Evolutionary conservation across 2,329 filamentous ascomycete species (phyloP).

Genomic region (Sarocladium brachiariae): DNA sequence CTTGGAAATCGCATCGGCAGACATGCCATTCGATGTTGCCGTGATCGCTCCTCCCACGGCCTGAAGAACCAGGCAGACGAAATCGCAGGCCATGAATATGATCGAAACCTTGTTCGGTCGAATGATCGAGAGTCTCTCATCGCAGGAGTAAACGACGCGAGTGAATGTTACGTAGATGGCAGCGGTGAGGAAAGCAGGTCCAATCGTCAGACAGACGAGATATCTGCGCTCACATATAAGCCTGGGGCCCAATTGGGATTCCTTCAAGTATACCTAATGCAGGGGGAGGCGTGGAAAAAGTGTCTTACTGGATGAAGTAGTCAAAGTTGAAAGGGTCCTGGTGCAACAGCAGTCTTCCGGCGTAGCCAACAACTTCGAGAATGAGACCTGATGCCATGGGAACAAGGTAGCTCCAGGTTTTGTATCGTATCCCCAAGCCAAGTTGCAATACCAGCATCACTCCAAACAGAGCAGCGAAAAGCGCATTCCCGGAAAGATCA

Average conservation of each 20-base stretch:
- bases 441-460: constrained; percentile 35
- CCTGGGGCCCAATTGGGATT: too few species aligned
- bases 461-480: constrained; percentile 32
- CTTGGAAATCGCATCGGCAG: constrained; percentile 16
- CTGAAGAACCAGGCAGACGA: constrained; percentile 43
- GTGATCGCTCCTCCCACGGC: constrained; percentile 41
- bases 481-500: constrained; percentile 18
- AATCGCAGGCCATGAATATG: constrained; percentile 39
- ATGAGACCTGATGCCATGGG: constrained; percentile 45
- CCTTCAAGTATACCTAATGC: too few species aligned
- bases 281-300: too few species aligned
- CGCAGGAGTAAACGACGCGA: constrained; percentile 37
- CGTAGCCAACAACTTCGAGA: constrained; percentile 53
- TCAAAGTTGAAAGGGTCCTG: constrained; percentile 44
- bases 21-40: constrained; percentile 32
- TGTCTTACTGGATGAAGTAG: constrained; percentile 48
- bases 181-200: constrained; percentile 55
- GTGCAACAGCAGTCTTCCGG: constrained; percentile 47
- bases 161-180: constrained; percentile 55
- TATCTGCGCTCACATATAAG: constrained; percentile 16
- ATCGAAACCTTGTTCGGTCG: constrained; percentile 24
- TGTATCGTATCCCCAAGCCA: constrained; percentile 29
- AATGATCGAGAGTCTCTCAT: constrained; percentile 28
- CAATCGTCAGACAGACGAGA: constrained; percentile 49
- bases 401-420: constrained; percentile 32